Evolutionary conservation across 2,329 filamentous ascomycete genomes (phyloP).

Genomic region (Dactylonectria macrodidyma): DNA sequence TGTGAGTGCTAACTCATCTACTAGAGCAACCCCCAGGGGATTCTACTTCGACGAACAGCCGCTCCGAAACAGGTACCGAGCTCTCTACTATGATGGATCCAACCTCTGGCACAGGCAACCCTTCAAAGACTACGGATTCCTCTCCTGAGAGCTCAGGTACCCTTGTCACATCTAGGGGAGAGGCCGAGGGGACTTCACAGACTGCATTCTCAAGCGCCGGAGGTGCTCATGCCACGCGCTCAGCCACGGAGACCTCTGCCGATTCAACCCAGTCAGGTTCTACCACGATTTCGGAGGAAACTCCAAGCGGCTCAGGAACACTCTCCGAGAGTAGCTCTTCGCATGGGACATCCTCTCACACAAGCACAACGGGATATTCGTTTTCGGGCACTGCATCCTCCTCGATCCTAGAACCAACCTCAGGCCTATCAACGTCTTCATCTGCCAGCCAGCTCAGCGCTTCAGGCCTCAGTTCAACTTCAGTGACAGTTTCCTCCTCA

Average conservation of each 20-base stretch:
- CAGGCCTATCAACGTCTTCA: neutral
- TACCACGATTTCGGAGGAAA: neutral
- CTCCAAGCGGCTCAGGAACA: neutral
- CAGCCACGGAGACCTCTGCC: neutral
- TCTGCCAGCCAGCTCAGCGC: neutral
- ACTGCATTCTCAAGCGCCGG: conserved; percentile 10
- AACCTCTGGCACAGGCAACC: neutral
- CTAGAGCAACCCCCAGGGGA: conserved; percentile 28
- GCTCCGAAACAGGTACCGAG: neutral
- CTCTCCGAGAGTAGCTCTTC: conserved; percentile 1
- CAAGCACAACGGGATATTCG: neutral
- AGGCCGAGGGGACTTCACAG: neutral
- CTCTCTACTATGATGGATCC: neutral
- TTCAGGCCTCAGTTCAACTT: neutral
- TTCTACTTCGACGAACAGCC: conserved; percentile 5
- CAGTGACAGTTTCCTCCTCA: neutral
- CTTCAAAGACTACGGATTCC: neutral
- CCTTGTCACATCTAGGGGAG: neutral
- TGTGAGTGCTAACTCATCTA: conserved; percentile 22
- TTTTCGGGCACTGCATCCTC: neutral
- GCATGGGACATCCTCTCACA: neutral
- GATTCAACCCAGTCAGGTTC: neutral
- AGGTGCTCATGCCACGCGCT: conserved; percentile 9
- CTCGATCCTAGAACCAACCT: neutral
- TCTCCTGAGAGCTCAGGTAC: neutral